Evolutionary conservation across 2,329 filamentous ascomycete genomes (phyloP).

Genomic region (Cordyceps militaris): DNA sequence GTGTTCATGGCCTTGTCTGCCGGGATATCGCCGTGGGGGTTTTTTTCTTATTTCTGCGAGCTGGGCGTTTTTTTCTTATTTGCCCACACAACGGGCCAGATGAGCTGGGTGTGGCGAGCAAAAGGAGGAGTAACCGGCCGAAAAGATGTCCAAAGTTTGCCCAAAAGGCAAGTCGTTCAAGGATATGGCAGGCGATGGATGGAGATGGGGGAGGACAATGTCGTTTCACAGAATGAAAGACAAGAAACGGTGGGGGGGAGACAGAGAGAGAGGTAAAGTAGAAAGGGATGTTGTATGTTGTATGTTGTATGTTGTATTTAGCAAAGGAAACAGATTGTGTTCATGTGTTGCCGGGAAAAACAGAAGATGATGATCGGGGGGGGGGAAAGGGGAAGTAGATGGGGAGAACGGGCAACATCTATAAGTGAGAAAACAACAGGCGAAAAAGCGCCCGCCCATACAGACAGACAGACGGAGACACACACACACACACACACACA

Average conservation of each 20-base stretch:
- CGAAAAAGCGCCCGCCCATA: neutral
- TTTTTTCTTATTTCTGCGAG: neutral
- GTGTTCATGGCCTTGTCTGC: slow-evolving; percentile 1
- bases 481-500: neutral
- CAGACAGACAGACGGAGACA: neutral
- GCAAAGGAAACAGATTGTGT: neutral
- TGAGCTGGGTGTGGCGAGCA: slow-evolving; percentile 3
- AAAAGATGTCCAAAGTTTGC: slow-evolving; percentile 3
- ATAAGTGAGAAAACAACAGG: slow-evolving; percentile 6
- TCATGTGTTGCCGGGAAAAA: neutral
- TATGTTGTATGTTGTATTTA: neutral
- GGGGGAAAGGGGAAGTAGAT: neutral
- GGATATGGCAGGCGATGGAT: slow-evolving; percentile 9
- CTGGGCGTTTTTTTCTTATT: neutral
- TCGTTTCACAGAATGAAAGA: slow-evolving; percentile 9
- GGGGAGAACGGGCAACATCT: slow-evolving; percentile 5
- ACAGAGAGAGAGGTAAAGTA: neutral
- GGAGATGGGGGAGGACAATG: neutral
- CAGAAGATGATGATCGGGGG: neutral
- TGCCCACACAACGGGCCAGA: neutral
- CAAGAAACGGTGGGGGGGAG: neutral
- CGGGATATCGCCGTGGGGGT: neutral
- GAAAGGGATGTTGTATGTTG: neutral
- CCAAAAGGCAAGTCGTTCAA: neutral
- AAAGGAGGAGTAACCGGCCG: neutral